phyloP scores from a whole-genome alignment of 176 grass and related monocot species.

The Cenchrus purpureus region DNA sequence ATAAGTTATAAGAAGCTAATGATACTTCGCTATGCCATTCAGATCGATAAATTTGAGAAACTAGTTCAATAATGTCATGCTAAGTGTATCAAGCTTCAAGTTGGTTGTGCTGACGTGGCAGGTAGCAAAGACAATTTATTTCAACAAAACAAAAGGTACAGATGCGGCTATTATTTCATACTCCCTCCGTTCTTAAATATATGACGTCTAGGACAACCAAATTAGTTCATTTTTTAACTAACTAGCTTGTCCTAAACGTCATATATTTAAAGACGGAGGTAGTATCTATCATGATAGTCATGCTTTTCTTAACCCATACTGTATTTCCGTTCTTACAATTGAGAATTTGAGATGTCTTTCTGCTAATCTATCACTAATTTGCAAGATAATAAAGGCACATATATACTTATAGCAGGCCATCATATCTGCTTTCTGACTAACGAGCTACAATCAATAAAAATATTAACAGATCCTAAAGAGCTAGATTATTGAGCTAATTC shows the following conservation, averaged over 20 bases:
- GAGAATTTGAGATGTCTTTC: not conserved
- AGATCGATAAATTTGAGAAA: constrained; percentile 3
- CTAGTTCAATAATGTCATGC: not conserved
- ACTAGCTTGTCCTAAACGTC: too few relatives aligned
- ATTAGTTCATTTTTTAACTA: too few relatives aligned
- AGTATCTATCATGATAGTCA: not conserved
- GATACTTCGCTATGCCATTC: constrained; percentile 2
- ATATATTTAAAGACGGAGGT: too few relatives aligned
- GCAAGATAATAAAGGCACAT: not conserved
- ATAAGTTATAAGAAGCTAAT: constrained; percentile 11
- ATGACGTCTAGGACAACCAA: too few relatives aligned
- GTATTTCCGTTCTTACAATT: not conserved
- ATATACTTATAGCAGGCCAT: constrained; percentile 4
- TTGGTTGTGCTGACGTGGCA: constrained; percentile 17
- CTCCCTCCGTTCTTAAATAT: too few relatives aligned
- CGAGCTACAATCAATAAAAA: constrained; percentile 8
- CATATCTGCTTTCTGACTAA: constrained; percentile 1
- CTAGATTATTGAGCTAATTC: constrained; percentile 21
- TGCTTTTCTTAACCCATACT: constrained; percentile 16
- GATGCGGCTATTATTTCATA: constrained; percentile 7
- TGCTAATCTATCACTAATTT: constrained; percentile 23
- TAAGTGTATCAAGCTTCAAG: not conserved
- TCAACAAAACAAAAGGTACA: constrained; percentile 31
- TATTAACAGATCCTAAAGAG: constrained; percentile 22
- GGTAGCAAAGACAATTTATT: constrained; percentile 5